A percentile compares a stretch with the other conserved stretches of the same genome.
Evolutionary conservation across 371 early-diverging fungal species (phyloP).

Genomic region (Circinella minor): DNA sequence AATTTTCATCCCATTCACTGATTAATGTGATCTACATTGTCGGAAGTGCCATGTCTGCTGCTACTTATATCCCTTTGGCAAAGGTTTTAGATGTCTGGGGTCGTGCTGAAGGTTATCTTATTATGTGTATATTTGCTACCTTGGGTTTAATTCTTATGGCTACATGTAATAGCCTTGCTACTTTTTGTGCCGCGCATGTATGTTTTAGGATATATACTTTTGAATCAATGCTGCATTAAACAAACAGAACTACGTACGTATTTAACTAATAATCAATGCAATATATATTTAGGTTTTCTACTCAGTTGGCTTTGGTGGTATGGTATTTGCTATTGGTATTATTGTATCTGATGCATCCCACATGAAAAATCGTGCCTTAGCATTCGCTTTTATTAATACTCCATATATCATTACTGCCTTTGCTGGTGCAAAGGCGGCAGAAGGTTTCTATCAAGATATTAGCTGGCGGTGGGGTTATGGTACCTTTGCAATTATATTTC

Average conservation of each 20-base stretch:
- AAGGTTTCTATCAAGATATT: conserved; percentile 11
- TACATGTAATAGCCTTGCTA: conserved; percentile 20
- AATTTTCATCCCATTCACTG: conserved; percentile 21
- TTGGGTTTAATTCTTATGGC: conserved; percentile 23
- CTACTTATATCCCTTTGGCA: conserved; percentile 23
- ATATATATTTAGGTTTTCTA: conserved; percentile 17
- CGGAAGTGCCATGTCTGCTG: conserved; percentile 26
- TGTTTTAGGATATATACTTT: background rate
- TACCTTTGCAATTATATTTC: conserved; percentile 23
- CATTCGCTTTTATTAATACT: conserved; percentile 13
- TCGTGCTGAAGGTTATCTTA: conserved; percentile 26
- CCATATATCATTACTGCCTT: conserved; percentile 20
- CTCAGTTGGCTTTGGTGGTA: conserved; percentile 20
- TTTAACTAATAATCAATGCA: no score
- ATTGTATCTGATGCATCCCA: conserved; percentile 12
- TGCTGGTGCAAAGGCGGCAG: conserved; percentile 13
- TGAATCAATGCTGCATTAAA: no score
- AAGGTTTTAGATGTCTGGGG: conserved; percentile 27
- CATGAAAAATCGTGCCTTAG: conserved; percentile 19
- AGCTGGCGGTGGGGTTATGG: conserved; percentile 28
- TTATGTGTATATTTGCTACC: conserved; percentile 25
- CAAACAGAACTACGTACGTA: no score
- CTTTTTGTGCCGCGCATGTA: conserved; percentile 32
- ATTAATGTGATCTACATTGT: conserved; percentile 28
- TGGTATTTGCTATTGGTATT: conserved; percentile 20